Conservation (phyloP, 2,329 filamentous ascomycete genomes). For the Colletotrichum salicis region DNA sequence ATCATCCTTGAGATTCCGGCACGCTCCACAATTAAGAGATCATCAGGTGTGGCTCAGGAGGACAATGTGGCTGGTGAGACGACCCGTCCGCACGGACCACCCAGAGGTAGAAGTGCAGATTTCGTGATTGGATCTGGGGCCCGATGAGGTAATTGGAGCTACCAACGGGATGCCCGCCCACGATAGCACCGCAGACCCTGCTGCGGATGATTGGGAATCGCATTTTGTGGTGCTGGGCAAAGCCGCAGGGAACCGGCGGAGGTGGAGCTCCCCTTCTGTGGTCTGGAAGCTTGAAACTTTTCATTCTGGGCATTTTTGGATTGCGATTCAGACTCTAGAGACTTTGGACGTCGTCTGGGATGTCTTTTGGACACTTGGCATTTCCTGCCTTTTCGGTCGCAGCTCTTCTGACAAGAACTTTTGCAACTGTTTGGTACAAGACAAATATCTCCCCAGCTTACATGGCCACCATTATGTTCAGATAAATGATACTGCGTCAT, state of each 20-base stretch:
- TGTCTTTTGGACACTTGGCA: conserved; percentile 1
- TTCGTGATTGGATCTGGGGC: conserved; percentile 13
- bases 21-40: background rate
- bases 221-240: conserved; percentile 22
- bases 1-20: conserved; percentile 20
- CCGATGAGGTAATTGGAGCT: conserved; percentile 29
- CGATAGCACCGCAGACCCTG: conserved; percentile 26
- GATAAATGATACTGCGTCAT: conserved; percentile 18
- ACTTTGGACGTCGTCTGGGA: background rate
- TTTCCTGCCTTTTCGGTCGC: background rate
- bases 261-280: conserved; percentile 25
- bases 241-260: conserved; percentile 29
- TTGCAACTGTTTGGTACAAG: background rate
- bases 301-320: background rate
- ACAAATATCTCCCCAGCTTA: background rate
- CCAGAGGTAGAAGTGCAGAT: background rate
- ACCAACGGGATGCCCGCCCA: conserved; percentile 11
- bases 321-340: conserved; percentile 19
- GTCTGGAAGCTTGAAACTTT: conserved; percentile 27
- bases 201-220: background rate
- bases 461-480: background rate
- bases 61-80: background rate
- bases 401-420: background rate
- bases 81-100: conserved; percentile 8
- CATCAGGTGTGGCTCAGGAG: background rate